Percentiles rank a stretch among this genome's conserved stretches.
phyloP scores from a whole-genome alignment of 2,329 filamentous ascomycete species.

The Helotiales sp. region DNA sequence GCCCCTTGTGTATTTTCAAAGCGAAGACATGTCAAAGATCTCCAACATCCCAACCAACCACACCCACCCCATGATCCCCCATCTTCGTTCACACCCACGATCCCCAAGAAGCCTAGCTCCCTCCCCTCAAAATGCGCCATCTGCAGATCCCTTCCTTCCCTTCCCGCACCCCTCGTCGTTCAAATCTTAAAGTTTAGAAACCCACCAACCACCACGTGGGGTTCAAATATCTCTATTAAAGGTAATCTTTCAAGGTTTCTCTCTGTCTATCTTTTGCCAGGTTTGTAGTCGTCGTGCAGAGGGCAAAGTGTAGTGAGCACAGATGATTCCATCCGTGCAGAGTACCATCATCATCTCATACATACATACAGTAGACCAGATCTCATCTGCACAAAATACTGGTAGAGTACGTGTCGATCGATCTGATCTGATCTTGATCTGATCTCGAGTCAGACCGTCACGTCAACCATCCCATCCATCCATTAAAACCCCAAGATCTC shows the following conservation, averaged over 20 bases:
- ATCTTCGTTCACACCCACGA: neutral
- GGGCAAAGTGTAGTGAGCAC: neutral
- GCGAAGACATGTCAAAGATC: too few species aligned
- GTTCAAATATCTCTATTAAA: too few species aligned
- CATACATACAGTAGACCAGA: too few species aligned
- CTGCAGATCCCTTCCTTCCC: neutral
- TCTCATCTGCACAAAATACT: neutral
- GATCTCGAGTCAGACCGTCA: conserved; percentile 9
- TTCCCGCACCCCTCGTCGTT: neutral
- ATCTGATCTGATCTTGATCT: too few species aligned
- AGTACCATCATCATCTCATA: neutral
- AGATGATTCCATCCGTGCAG: conserved; percentile 7
- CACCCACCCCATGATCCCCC: neutral
- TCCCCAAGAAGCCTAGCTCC: neutral
- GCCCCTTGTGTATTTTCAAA: neutral
- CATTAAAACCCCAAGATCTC: conserved; percentile 1
- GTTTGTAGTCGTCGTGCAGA: neutral
- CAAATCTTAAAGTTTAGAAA: neutral
- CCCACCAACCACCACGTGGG: neutral
- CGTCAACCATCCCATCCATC: neutral
- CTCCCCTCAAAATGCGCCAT: neutral
- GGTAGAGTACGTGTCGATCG: too few species aligned
- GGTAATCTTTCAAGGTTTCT: too few species aligned
- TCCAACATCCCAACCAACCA: conserved; percentile 1
- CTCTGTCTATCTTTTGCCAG: too few species aligned